Evolutionary conservation across 1,284 basidiomycete genomes (phyloP).

Genomic region (Irpex rosettiformis): DNA sequence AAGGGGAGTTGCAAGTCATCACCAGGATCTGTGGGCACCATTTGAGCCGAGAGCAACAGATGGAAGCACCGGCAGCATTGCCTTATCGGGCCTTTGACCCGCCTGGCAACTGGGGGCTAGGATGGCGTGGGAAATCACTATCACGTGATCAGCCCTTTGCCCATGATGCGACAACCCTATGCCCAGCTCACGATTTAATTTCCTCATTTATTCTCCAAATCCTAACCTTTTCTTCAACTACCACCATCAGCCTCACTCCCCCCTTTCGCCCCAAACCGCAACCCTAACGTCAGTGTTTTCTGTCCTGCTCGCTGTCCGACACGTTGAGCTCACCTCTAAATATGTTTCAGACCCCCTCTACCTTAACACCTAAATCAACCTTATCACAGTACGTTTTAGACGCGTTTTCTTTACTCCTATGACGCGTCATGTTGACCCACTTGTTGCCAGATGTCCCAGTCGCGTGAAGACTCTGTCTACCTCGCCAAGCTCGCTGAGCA

Average conservation of each 20-base stretch:
- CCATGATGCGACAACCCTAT: constrained; percentile 40
- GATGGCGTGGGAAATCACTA: constrained; percentile 13
- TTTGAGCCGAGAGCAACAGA: background rate
- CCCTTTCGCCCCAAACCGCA: constrained; percentile 21
- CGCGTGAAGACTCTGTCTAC: constrained; percentile 97
- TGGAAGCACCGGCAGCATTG: background rate
- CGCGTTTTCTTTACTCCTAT: constrained; percentile 26
- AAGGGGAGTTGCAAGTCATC: background rate
- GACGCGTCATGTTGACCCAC: constrained; percentile 14
- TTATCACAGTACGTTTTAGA: constrained; percentile 34
- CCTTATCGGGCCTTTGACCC: background rate
- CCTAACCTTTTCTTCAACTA: constrained; percentile 40
- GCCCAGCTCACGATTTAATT: constrained; percentile 49
- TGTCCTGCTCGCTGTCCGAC: constrained; percentile 29
- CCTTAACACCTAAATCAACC: constrained; percentile 8
- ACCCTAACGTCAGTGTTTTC: constrained; percentile 27
- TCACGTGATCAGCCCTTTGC: constrained; percentile 33
- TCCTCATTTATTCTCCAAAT: constrained; percentile 40
- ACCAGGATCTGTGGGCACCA: background rate
- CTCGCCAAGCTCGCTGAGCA: constrained; percentile 99
- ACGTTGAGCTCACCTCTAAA: constrained; percentile 30
- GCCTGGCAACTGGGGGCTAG: background rate
- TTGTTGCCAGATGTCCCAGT: constrained; percentile 66
- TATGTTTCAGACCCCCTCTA: constrained; percentile 16
- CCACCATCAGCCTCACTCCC: constrained; percentile 36